phyloP scores from a whole-genome alignment of 2,329 filamentous ascomycete species.

The Alternaria ethzedia region DNA sequence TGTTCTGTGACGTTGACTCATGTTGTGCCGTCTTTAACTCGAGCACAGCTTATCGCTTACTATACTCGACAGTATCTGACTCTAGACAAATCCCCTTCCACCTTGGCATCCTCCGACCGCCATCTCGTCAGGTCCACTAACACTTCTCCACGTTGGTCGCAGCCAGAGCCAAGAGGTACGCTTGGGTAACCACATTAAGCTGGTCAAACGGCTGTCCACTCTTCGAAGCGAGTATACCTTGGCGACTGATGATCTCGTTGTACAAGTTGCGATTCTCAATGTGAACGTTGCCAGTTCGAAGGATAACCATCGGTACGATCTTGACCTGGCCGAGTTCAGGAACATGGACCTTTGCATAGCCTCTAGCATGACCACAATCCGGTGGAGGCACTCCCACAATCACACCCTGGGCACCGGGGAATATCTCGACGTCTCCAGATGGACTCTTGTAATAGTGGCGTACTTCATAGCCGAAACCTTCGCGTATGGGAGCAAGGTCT shows the following conservation, averaged over 20 bases:
- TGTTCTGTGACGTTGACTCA: background rate
- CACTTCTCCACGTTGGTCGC: background rate
- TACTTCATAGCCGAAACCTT: background rate
- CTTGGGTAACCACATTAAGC: background rate
- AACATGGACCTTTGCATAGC: background rate
- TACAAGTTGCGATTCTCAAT: background rate
- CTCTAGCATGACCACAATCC: background rate
- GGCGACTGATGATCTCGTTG: background rate
- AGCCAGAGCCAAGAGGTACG: background rate
- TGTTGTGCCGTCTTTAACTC: background rate
- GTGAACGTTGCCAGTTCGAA: background rate
- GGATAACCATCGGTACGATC: background rate
- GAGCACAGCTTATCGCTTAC: background rate
- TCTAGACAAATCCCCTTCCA: background rate
- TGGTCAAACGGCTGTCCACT: background rate
- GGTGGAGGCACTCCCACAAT: background rate
- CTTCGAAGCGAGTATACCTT: background rate
- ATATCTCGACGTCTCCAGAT: background rate
- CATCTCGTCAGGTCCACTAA: background rate
- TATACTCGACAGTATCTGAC: background rate
- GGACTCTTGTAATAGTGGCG: background rate
- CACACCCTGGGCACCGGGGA: background rate
- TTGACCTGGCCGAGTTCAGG: background rate
- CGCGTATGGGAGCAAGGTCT: background rate
- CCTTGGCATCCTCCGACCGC: background rate